Evolutionary conservation across 768 basidiomycete genomes (phyloP), one percentile per base, ranked within the genome.

Genomic region (Candolleomyces efflorescens): DNA sequence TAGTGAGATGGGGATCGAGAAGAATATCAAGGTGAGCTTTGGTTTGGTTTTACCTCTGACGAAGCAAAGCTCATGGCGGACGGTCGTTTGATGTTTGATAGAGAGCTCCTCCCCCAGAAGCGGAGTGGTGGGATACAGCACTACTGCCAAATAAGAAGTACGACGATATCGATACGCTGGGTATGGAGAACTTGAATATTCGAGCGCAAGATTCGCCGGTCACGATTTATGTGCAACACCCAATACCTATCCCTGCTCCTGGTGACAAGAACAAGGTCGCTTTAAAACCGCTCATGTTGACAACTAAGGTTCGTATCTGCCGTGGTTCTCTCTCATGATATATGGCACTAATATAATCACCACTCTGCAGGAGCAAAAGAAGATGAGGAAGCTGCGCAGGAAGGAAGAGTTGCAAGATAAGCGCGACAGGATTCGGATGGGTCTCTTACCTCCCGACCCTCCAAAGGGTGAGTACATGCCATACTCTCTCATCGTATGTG

Each of bases 51-150:
- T 11, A 2, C 11, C 2, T 5, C 32, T 32, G 1, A 32, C 11
- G 1, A 32, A 5, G 11, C 6, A 11, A 32, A 32, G 32, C 32
- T 32, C 1, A 32, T 11, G 32, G 32, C 6, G 32, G 32, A 1
- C 32, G 6, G 27, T 32, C 11, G 5, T 32, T 15, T 55, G 49
- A 45, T 44, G 37, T 37, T 4, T 58, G 41, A n/a, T 63, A 95
- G 89, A 81, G 94, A 45, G 84, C 85, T 55, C 82, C 92, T 0
- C 97, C 96, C 6, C 96, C 96, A 0, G 87, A 84, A 4, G 83
- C 87, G 3, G 97, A 98, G 70, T 99, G 97, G 97, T 99, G 97
- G 97, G 97, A 99, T 72, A 86, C 83, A 20, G 82, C 91, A 0
- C 75, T 98, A 13, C 75, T 99, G 10, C 90, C 92, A 0, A 86